Evolutionary conservation across 495 filamentous ascomycete genomes (phyloP), one percentile per base, ranked within the genome.

Genomic region (Penicillium subrubescens): DNA sequence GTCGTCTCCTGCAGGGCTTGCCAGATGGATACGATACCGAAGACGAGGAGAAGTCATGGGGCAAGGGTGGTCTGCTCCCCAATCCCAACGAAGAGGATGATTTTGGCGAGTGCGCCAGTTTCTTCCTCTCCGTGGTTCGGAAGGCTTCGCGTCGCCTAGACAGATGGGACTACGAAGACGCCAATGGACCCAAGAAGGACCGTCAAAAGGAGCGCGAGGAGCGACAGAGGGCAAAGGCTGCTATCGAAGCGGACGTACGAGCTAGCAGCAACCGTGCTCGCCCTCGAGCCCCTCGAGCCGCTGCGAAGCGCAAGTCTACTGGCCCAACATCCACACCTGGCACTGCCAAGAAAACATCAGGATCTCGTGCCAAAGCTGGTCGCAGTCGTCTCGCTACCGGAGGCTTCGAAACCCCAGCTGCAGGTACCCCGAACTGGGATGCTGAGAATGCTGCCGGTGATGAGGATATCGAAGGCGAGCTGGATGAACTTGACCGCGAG

Each of bases 1-100:
- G 89, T 1, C 87, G 85, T 46, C 83, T 94, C 23, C 81, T 92
- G 11, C 83, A 86, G 58, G 75, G 83, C 34, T 77, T 96, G 64
- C 81, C 84, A 0, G 88, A 93, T 55, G 87, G 87, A 7, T 94
- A 96, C 58, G 86, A 94, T 67, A 92, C 92, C 51, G 91, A 93
- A 51, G 90, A 92, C 57, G 94, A 97, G 55, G 82, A 87, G 15
- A 65, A 70, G 48, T 74, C 77, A 63, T 77, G 75, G 75, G 91
- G 91, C 35, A 79, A 80, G 35, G 91, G 87, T 15, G 92, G 92
- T 3, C 75, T 96, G 27, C 82, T 89, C 54, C 88, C 88, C 23
- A 84, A 89, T 5, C 81, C 82, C n/a, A 76, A 81, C 10, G 82
- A 87, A 23, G 86, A 92, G 56, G 86, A 89, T 57, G 92, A 95